Evolutionary conservation across 2,329 filamentous ascomycete species (phyloP).

Genomic region (Aulographum hederae): DNA sequence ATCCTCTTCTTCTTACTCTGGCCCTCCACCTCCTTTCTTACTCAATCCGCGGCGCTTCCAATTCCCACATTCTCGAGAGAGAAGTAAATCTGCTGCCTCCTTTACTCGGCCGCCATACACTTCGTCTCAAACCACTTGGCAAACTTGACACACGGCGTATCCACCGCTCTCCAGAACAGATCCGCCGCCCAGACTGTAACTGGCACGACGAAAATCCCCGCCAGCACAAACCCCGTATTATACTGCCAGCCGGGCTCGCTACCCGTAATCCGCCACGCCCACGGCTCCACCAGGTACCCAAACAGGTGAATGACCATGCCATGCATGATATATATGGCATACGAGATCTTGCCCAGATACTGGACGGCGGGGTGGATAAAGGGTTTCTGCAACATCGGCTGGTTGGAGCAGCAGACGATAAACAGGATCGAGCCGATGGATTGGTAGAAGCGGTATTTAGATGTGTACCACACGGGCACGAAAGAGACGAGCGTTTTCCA

Average conservation of each 20-base stretch:
- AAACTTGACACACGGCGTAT: conserved; percentile 6
- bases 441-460: conserved; percentile 25
- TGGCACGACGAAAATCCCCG: conserved; percentile 2
- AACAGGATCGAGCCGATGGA: conserved; percentile 23
- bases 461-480: conserved; percentile 21
- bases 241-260: conserved; percentile 4
- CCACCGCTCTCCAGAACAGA: conserved; percentile 7
- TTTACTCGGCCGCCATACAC: conserved; percentile 1
- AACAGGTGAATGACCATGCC: conserved; percentile 6
- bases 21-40: too few species aligned
- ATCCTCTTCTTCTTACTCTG: too few species aligned
- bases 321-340: conserved; percentile 29
- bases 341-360: conserved; percentile 29
- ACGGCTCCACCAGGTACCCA: conserved; percentile 5
- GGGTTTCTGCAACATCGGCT: conserved; percentile 20
- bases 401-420: conserved; percentile 23
- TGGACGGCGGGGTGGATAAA: conserved; percentile 22
- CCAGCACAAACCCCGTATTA: conserved; percentile 5
- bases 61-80: too few species aligned
- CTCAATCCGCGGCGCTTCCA: too few species aligned
- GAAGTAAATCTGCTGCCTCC: too few species aligned
- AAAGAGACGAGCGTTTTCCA: conserved; percentile 20
- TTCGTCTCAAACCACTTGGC: conserved; percentile 7
- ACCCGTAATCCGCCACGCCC: conserved; percentile 7
- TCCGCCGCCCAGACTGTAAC: conserved; percentile 6